Evolutionary conservation across 2,329 filamentous ascomycete species (phyloP), one percentile per base, ranked within the genome.

Genomic region (Cytospora mali): DNA sequence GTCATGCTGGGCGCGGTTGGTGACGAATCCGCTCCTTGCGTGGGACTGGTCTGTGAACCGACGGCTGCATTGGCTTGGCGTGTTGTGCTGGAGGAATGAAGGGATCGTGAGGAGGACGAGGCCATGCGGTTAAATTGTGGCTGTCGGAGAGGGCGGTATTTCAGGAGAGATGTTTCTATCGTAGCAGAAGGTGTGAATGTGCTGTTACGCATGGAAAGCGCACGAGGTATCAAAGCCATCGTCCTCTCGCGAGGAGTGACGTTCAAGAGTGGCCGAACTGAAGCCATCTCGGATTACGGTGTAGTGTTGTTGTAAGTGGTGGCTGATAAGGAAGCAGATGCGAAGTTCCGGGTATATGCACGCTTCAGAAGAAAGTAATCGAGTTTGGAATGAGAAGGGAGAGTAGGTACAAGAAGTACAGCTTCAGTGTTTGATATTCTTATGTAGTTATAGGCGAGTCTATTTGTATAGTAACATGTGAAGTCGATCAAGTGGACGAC

Each of bases 71-170:
- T 53, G 4, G 64, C 61, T 27, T 61, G 63, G 54, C 52, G 61
- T 27, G 53, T 51, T 11, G 56, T 57, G 25, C 52, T 63, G 29
- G 64, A 63, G 13, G 71, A 71, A 64, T 74, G 72, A 11, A 74
- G 58, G 4, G 69, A 66, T 42, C 72, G 68, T 16, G 68, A 67
- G 10, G 66, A 62, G 23, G 64, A 61, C 21, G 67, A 63, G 14
- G 51, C 56, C 55, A 54, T 52, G n/a, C 64, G 57, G 27, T 63
- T 65, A 31, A 65, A 65, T 46, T 65, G 64, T 50, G 64, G 64
- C 23, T 65, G 64, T 2, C 64, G 64, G 5, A 63, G 64, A 42
- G 64, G 64, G 10, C 64, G 53, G 21, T 58, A 65, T n/a, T 65
- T 65, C 21, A 65, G 25, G 2, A 29, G 42, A 4, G 64, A 63